Evolutionary conservation across 2,329 filamentous ascomycete genomes (phyloP), one percentile per base, ranked within the genome.

Genomic region (Aspergillus fructus): DNA sequence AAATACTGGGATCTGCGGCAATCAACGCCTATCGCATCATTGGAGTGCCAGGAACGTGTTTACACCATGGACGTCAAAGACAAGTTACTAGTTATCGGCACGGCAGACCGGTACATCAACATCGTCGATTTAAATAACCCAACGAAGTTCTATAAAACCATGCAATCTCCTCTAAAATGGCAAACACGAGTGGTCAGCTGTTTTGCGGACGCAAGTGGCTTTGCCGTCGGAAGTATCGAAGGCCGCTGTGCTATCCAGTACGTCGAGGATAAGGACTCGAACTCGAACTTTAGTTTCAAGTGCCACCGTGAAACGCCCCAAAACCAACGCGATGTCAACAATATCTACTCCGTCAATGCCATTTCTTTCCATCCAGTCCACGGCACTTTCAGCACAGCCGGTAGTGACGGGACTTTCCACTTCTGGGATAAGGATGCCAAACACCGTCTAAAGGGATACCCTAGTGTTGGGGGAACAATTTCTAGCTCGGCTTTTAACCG

Each of bases 211-310:
- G 89, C 91, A 6, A 87, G 87, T 0, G 94, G 94, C 5, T 99
- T 96, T 70, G 94, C 94, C 1, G 90, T 99, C 50, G 94, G 94
- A 54, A 96, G 91, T 71, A 96, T 99, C 68, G 94, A 99, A 74
- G 94, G 94, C 30, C 89, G 94, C 55, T 99, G 94, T 74, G 94
- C 94, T 2, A 99, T 99, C 62, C 94, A 99, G 73, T 97, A 99
- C 68, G 91, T 97, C 37, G 93, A 99, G 69, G 94, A 99, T 43
- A 97, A 97, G 76, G 92, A 99, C 72, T 80, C 89, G 3, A 85
- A 87, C 68, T 89, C 88, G 70, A 97, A 99, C 80, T 99, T 99
- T 81, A 96, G 91, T 42, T 99, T 99, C 86, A 97, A 97, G 78
- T 99, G 94, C 77, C 94, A 99, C 76, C 92, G 94, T 58, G 91